Evolutionary conservation across 768 basidiomycete genomes (phyloP), one percentile per base, ranked within the genome.

Genomic region (Infundibulicybe gibba): DNA sequence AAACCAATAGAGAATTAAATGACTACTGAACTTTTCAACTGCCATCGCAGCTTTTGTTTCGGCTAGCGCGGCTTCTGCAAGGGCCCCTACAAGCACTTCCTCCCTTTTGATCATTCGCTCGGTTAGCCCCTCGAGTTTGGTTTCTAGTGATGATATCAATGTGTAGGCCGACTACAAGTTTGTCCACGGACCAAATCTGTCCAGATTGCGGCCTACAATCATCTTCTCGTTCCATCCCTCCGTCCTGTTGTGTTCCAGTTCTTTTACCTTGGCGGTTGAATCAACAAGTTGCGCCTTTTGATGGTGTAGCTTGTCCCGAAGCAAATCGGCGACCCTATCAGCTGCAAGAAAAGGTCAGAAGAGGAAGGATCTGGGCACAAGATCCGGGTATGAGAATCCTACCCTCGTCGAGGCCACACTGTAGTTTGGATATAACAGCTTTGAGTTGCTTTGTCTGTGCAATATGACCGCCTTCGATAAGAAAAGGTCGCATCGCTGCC

Each of bases 261-360:
- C 70, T 11, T 55, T 58, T 15, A 70, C 52, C 4, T 63, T 61
- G 5, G 48, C 55, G 41, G 61, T 63, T 2, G 64, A 40, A 14
- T 69, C 66, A 1, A 63, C 65, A 0, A 72, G 52, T 38, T 66
- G 61, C 8, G 62, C 55, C 1, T 65, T 59, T 13, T 65, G 55
- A 40, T 64, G 51, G 40, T 68, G 61, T 0, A 70, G 56, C 46
- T 72, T 71, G 45, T 70, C 65, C 17, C 70, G 63, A 2, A 72
- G 57, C 3, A 74, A 54, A 35, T 72, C 70, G 3, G 59, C 66
- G 6, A 70, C 67, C 37, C 69, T 61, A 30, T 63, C 58, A 3
- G 71, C 70, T 73, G 33, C 21, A 1, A 33, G 2, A 47, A 8
- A 16, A 41, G 15, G 15, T 9, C 30, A 12, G 15, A 19, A 41